Base-by-base conservation (phyloP, 2,329 filamentous ascomycete genomes). In the Cadophora luteo-olivacea region DNA sequence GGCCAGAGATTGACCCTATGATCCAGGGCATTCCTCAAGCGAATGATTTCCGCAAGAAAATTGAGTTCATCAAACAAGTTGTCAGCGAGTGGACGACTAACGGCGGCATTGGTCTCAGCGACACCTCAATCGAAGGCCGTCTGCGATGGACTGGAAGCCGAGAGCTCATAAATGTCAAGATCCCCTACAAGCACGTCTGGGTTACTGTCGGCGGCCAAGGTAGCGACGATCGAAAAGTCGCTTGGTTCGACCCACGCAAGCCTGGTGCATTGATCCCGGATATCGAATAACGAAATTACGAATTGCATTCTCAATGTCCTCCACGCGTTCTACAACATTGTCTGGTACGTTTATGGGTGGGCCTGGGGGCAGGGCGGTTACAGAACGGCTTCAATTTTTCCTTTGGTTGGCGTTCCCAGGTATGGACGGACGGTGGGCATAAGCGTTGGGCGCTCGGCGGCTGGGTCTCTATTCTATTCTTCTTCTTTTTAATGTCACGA, bases 21-120 rank as follows among this genome's bases (percentile, higher is more conserved):
- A 79, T 89, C 16, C 87, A 89, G 77, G 83, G 85, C 66, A 87
- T 93, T 66, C 90, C 92, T 0, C 85, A 86, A 24, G 89, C 90
- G 51, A 95, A 95, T 77, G 87, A 90, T 72, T 87, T 95, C 77
- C 87, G 89, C 41, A 84, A 84, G 74, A 95, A 95, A 82, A 85
- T 95, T 67, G 85, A 89, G 68, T 94, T 94, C 77, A 87, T 94
- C 74, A 84, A 86, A 72, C 81, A 85, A 63, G 85, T 93, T 19
- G 84, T 93, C 12, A 85, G 85, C 71, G 90, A 93, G 77, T 95
- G 92, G 92, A 86, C 89, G 14, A 75, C 78, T 66, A 90, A 91
- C 73, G 89, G 88, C 3, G 92, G 92, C 1, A 80, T 94, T 38
- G 92, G 92, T 64, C 89, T 88, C 77, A 88, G 86, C 72, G 82